phyloP scores from a whole-genome alignment of 208 protist genomes.

The Entamoeba dispar region DNA sequence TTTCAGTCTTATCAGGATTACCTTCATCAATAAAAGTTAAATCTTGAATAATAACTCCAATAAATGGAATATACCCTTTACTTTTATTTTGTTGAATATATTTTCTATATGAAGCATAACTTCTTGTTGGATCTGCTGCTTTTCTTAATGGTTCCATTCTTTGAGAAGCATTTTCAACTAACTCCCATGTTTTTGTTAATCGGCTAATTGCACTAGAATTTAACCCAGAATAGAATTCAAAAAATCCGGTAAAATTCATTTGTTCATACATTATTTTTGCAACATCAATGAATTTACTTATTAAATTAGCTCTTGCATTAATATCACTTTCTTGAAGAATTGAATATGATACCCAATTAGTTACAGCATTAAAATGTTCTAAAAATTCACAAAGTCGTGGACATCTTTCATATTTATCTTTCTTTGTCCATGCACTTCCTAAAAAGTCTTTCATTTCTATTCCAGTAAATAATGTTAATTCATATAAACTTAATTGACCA shows the following conservation, averaged over 20 bases:
- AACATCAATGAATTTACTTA: neutral
- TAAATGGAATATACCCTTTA: conserved; percentile 20
- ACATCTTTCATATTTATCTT: neutral
- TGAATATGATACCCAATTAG: neutral
- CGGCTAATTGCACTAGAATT: neutral
- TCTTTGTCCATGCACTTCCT: neutral
- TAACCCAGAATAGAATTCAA: neutral
- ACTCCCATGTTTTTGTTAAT: neutral
- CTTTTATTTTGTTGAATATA: neutral
- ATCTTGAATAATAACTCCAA: conserved; percentile 30
- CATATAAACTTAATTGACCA: neutral
- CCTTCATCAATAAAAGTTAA: conserved; percentile 35
- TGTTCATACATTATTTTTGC: neutral
- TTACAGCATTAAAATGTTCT: neutral
- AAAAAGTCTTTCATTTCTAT: neutral
- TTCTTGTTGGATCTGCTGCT: neutral
- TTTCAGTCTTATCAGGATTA: conserved; percentile 6
- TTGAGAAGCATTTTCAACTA: neutral
- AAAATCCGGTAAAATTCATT: neutral
- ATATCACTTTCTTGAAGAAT: neutral
- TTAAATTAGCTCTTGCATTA: neutral
- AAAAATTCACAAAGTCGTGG: neutral
- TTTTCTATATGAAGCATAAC: neutral
- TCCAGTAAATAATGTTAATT: neutral
- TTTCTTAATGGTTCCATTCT: neutral